These are phyloP conservation scores for Nicotiana knightiana DNA, from an alignment of 257 asterid genomes.

Conservation along the genomic window DNA sequence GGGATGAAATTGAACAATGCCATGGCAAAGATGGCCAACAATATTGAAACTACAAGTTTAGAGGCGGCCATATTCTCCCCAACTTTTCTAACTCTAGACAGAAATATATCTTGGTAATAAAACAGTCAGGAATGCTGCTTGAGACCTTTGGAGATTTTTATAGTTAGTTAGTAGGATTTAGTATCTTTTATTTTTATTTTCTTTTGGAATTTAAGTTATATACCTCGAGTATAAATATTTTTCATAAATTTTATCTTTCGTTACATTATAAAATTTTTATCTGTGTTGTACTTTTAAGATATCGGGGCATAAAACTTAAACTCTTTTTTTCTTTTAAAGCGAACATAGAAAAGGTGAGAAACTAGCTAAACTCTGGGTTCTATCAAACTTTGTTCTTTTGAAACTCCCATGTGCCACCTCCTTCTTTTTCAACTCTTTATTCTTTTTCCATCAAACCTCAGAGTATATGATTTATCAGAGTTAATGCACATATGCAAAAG, in stretches of 20 bases:
- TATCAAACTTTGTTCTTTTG: background rate
- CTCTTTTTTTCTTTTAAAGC: background rate
- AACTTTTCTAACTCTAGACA: background rate
- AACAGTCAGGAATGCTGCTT: background rate
- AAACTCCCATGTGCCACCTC: constrained; percentile 6
- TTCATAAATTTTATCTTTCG: background rate
- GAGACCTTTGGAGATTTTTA: background rate
- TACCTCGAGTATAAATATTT: background rate
- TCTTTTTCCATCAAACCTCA: background rate
- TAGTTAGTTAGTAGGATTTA: background rate
- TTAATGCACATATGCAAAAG: background rate
- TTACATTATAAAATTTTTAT: too few relatives aligned
- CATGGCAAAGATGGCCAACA: constrained; percentile 15
- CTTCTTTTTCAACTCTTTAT: background rate
- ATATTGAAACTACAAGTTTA: constrained; percentile 6
- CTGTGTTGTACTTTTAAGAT: too few relatives aligned
- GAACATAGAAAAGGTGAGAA: background rate
- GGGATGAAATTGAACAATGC: constrained; percentile 10
- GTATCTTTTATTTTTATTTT: background rate
- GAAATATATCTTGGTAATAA: background rate
- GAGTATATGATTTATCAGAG: background rate
- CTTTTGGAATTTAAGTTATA: background rate
- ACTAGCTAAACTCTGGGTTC: background rate
- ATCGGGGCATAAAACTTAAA: too few relatives aligned
- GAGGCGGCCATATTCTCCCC: background rate